Evolutionary conservation across 164 flowering plant genomes (phyloP).

Genomic region (Santalum album): DNA sequence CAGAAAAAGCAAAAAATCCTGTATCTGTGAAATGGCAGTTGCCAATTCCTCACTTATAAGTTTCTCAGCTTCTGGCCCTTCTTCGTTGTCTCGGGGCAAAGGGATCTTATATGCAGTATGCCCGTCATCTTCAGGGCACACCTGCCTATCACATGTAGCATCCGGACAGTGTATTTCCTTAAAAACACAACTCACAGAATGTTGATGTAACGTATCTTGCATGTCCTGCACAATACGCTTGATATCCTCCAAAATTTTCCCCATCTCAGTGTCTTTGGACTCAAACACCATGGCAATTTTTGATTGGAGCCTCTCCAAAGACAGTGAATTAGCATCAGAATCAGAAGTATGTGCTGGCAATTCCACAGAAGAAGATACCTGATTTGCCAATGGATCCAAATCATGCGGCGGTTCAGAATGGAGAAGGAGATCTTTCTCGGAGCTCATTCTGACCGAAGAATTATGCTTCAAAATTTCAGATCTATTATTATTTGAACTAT

Average conservation of each 20-base stretch:
- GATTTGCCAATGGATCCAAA: constrained; percentile 10
- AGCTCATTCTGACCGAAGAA: constrained; percentile 11
- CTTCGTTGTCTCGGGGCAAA: constrained; percentile 17
- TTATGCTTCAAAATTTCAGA: constrained; percentile 18
- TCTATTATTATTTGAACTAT: constrained; percentile 17
- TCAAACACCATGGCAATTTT: constrained; percentile 29
- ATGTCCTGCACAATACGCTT: constrained; percentile 40
- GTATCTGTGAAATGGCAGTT: constrained; percentile 55
- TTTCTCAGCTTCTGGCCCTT: constrained; percentile 12
- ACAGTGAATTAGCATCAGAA: constrained; percentile 14
- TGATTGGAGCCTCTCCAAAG: constrained; percentile 26
- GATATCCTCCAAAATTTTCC: constrained; percentile 43
- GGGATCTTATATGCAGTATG: constrained; percentile 19
- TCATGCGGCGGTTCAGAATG: constrained; percentile 14
- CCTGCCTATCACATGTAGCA: constrained; percentile 19
- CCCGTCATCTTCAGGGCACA: constrained; percentile 24
- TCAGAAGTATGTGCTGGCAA: constrained; percentile 8
- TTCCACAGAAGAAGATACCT: constrained; percentile 11
- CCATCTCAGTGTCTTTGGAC: constrained; percentile 28
- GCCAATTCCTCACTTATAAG: constrained; percentile 27
- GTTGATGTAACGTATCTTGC: constrained; percentile 26
- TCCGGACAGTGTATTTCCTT: constrained; percentile 27
- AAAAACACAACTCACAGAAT: constrained; percentile 19
- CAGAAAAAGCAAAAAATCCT: constrained; percentile 52
- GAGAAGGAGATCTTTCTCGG: constrained; percentile 18